Conservation (phyloP, 352 stramenopile genomes). For the Globisporangium polare region DNA sequence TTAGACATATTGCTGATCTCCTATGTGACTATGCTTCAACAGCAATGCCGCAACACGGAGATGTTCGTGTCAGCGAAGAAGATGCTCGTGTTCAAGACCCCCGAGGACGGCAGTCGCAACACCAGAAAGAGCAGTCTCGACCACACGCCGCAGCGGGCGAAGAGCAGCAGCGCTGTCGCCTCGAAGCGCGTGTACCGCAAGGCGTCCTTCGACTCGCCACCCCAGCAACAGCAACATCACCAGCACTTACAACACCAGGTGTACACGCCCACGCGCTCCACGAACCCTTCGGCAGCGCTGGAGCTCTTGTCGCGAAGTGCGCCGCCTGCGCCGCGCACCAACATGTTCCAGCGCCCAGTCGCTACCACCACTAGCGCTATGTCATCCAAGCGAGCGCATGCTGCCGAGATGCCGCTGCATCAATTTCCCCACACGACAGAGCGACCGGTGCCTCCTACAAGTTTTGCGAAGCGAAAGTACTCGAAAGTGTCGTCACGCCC, state of each 20-base stretch:
- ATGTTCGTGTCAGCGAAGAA: conserved; percentile 66
- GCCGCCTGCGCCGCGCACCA: conserved; percentile 21
- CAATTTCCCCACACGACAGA: background rate
- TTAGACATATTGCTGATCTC: too few species aligned
- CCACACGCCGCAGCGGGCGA: conserved; percentile 4
- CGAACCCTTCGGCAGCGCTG: conserved; percentile 22
- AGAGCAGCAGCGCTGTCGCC: conserved; percentile 5
- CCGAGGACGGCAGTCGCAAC: conserved; percentile 6
- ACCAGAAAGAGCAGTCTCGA: background rate
- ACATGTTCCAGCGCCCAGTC: background rate
- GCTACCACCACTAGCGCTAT: conserved; percentile 10
- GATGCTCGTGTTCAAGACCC: conserved; percentile 48
- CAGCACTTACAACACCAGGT: background rate
- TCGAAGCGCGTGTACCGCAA: conserved; percentile 21
- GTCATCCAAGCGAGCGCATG: conserved; percentile 27
- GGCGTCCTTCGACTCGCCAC: conserved; percentile 19
- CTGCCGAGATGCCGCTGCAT: conserved; percentile 2
- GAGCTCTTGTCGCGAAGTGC: conserved; percentile 61
- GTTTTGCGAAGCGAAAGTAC: conserved; percentile 42
- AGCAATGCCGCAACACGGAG: conserved; percentile 70
- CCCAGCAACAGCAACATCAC: conserved; percentile 1
- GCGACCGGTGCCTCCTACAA: conserved; percentile 3
- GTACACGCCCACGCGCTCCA: conserved; percentile 7
- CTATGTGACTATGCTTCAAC: too few species aligned
- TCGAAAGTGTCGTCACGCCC: conserved; percentile 26